Base-by-base conservation (phyloP, 2,329 filamentous ascomycete genomes). In the Sporothrix brasiliensis region DNA sequence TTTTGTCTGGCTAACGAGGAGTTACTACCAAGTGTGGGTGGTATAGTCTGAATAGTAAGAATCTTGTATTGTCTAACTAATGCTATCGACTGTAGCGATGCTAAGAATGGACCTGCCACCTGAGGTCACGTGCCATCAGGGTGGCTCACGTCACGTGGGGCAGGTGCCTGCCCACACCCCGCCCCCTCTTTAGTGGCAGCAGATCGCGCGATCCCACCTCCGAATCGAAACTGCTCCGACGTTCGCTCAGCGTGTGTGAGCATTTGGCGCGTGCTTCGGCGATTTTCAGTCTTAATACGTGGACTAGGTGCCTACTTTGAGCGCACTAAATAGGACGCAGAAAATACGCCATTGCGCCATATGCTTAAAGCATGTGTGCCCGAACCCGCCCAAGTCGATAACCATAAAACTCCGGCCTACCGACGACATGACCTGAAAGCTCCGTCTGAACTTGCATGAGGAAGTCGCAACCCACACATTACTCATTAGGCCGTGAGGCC, bases 281-380 rank as follows among this genome's bases (percentile, higher is more conserved):
- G 58, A 44, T 21, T 21, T 39, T 44, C 6, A 9, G 34, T 34
- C 19, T 21, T 11, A 39, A 7, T 66, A 44, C 24, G 50, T 9
- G 24, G 47, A 66, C 61, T 34, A 52, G 47, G 27, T 66, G 61
- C 61, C 61, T 39, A 10, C 10, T 66, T 21, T 30, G 52, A 52
- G 50, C 39, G 14, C 65, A 44, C 52, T 13, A 34, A 34, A 21
- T 44, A 70, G 52, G 39, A 39, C 66, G 53, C n/a, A 50, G 52
- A 63, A 71, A 61, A 34, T 6, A 34, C 30, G 30, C 30, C 24
- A 24, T 34, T 56, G 68, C 66, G 69, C 69, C 69, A 71, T 70
- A 21, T 30, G 6, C 47, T 44, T 24, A 52, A 52, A 39, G 61
- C 58, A 27, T 61, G 34, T 41, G 10, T 27, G 61, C 61, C 61